Conservation (phyloP, 2,329 filamentous ascomycete genomes). For the Aspergillus cejpii region DNA sequence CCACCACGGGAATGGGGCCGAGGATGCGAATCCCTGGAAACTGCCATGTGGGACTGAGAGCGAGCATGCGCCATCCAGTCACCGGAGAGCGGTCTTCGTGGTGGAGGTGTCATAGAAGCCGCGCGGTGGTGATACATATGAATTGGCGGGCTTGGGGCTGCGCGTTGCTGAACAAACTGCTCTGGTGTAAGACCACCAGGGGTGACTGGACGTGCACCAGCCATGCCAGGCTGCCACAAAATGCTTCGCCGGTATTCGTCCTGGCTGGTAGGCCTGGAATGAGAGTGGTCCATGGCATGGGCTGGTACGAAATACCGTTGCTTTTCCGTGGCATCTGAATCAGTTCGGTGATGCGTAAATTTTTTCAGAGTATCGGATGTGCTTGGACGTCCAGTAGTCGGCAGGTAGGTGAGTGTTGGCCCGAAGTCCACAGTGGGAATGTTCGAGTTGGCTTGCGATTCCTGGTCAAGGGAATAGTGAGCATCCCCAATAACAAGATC, state of each 20-base stretch:
- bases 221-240: constrained; percentile 70
- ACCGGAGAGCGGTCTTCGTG: constrained; percentile 31
- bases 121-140: constrained; percentile 54
- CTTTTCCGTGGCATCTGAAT: constrained; percentile 31
- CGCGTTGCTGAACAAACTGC: constrained; percentile 75
- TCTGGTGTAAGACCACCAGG: constrained; percentile 63
- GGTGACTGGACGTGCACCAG: constrained; percentile 42
- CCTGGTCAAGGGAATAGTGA: constrained; percentile 37
- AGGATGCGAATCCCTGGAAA: constrained; percentile 19
- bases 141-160: constrained; percentile 50
- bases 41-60: constrained; percentile 30
- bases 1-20: constrained; percentile 53
- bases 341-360: constrained; percentile 27
- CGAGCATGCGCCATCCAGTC: constrained; percentile 35
- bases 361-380: constrained; percentile 49
- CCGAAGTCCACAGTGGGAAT: constrained; percentile 81
- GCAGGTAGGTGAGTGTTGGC: constrained; percentile 65
- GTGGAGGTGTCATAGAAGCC: constrained; percentile 47
- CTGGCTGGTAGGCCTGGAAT: constrained; percentile 40
- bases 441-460: constrained; percentile 41
- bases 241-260: constrained; percentile 58
- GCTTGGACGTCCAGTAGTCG: constrained; percentile 49
- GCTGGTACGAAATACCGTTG: constrained; percentile 18
- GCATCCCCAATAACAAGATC: constrained; percentile 44
- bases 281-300: constrained; percentile 24